phyloP scores from a whole-genome alignment of 2,329 filamentous ascomycete genomes.

The Nigrograna mackinnonii region DNA sequence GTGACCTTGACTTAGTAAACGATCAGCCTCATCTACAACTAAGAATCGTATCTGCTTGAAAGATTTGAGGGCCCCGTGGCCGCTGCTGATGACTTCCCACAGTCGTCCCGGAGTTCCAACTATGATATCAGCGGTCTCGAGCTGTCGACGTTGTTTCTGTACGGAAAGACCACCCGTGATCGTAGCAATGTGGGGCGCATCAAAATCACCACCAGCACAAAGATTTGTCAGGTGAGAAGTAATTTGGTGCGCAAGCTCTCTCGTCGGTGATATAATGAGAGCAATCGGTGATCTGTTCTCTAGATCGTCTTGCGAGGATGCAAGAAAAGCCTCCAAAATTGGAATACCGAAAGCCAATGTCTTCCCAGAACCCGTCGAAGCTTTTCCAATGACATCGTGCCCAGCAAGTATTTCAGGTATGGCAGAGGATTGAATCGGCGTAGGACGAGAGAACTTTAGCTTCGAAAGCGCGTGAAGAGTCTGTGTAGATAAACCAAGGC shows the following conservation, averaged over 20 bases:
- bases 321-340: constrained; percentile 82
- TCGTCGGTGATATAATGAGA: constrained; percentile 84
- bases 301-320: constrained; percentile 31
- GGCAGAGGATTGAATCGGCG: constrained; percentile 75
- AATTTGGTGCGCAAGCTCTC: constrained; percentile 93
- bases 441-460: constrained; percentile 80
- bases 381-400: constrained; percentile 93
- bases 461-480: constrained; percentile 75
- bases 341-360: constrained; percentile 94
- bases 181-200: constrained; percentile 69
- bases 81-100: constrained; percentile 89
- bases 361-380: constrained; percentile 94
- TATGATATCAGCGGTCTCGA: constrained; percentile 87
- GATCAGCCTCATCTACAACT: constrained; percentile 92
- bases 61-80: constrained; percentile 67
- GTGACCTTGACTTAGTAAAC: constrained; percentile 87
- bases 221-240: constrained; percentile 79
- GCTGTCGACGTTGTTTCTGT: constrained; percentile 88
- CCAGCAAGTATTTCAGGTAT: constrained; percentile 84
- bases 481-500: constrained; percentile 71
- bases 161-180: constrained; percentile 91
- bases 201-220: constrained; percentile 68
- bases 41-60: constrained; percentile 79
- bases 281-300: constrained; percentile 55
- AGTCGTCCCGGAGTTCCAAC: constrained; percentile 88